Conservation (phyloP, 73 alveolate species). For the Loxodes magnus region DNA sequence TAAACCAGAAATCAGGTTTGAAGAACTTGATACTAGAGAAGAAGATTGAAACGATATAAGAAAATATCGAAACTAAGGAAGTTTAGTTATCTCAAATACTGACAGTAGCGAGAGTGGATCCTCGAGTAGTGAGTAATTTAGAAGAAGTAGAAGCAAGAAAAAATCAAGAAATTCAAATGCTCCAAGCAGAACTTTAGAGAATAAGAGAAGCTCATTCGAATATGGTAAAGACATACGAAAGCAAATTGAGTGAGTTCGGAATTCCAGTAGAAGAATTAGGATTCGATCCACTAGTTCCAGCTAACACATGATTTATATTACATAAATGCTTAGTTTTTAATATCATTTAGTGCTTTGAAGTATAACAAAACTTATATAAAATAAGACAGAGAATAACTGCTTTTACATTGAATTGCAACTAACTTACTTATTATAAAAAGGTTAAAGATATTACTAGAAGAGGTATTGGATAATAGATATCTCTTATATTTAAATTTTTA, state of each 20-base stretch:
- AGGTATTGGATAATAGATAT: no score
- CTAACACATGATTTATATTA: conserved; percentile 40
- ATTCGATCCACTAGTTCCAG: conserved; percentile 97
- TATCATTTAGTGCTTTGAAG: no score
- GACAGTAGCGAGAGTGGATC: conserved; percentile 84
- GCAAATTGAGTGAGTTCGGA: conserved; percentile 95
- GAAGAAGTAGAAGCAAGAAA: conserved; percentile 93
- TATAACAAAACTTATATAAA: no score
- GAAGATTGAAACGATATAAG: conserved; percentile 84
- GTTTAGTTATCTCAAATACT: conserved; percentile 84
- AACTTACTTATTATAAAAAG: no score
- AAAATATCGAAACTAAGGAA: conserved; percentile 87
- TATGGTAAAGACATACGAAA: conserved; percentile 98
- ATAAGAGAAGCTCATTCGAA: conserved; percentile 97
- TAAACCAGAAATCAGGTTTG: conserved; percentile 89
- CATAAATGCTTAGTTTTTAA: no score
- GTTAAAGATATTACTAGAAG: no score
- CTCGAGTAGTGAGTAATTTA: conserved; percentile 44
- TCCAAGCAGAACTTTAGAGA: conserved; percentile 85
- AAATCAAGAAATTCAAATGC: conserved; percentile 85
- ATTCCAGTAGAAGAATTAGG: conserved; percentile 99
- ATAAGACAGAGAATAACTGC: no score
- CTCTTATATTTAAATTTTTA: no score
- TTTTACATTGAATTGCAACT: no score
- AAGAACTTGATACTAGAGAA: conserved; percentile 79